Percentiles rank a stretch among this genome's conserved stretches.
phyloP scores from a whole-genome alignment of 1,139 yeast species.

The Suhomyces choctaworum region DNA sequence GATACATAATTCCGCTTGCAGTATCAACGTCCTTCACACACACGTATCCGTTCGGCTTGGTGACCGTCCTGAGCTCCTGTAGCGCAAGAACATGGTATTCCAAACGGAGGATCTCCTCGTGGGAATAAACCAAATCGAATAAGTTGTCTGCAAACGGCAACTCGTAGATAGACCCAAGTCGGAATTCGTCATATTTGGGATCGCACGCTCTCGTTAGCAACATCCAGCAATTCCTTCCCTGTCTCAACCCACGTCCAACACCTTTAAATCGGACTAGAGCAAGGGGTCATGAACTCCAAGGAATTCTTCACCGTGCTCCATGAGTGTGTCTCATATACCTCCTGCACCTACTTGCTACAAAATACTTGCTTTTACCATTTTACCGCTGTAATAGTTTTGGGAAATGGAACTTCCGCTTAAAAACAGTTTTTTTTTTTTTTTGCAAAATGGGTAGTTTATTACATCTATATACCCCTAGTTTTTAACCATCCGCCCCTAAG shows the following conservation, averaged over 20 bases:
- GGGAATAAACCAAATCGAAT: neutral
- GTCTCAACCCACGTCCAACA: conserved; percentile 16
- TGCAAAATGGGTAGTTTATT: no score
- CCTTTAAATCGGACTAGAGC: neutral
- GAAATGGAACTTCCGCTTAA: no score
- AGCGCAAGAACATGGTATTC: neutral
- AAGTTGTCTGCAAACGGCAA: neutral
- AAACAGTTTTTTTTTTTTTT: no score
- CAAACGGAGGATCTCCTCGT: neutral
- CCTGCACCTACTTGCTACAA: no score
- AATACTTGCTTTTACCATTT: no score
- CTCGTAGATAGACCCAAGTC: neutral
- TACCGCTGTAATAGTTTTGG: no score
- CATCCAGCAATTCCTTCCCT: neutral
- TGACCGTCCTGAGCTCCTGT: neutral
- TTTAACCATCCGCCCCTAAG: no score
- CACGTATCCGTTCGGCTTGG: neutral
- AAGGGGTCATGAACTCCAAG: neutral
- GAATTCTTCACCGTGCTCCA: neutral
- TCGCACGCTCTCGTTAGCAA: neutral
- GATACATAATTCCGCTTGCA: neutral
- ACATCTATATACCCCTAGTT: no score
- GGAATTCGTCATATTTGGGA: neutral
- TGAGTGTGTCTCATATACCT: neutral
- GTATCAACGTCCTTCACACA: neutral